Evolutionary conservation across 352 stramenopile species (phyloP).

Genomic region (Globisporangium mamillatum): DNA sequence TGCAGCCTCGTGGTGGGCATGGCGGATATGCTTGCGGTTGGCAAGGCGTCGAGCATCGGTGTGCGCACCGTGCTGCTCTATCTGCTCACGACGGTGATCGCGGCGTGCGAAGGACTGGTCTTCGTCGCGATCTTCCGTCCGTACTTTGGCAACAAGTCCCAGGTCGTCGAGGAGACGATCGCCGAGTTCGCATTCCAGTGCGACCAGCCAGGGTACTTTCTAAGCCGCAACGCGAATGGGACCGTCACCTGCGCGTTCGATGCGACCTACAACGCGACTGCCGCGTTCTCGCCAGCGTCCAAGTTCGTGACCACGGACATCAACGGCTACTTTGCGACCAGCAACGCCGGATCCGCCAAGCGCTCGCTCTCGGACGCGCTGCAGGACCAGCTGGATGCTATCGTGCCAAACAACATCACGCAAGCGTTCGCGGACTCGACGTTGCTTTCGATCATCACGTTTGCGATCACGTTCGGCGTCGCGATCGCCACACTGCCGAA

Average conservation of each 20-base stretch:
- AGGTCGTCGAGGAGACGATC: slow-evolving; percentile 4
- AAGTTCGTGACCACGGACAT: slow-evolving; percentile 33
- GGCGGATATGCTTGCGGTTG: slow-evolving; percentile 35
- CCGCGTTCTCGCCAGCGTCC: slow-evolving; percentile 14
- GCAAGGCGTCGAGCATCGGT: slow-evolving; percentile 35
- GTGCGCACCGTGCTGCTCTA: slow-evolving; percentile 30
- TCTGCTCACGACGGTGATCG: slow-evolving; percentile 30
- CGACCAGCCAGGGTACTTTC: slow-evolving; percentile 20
- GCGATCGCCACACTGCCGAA: slow-evolving; percentile 17
- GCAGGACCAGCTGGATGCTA: slow-evolving; percentile 27
- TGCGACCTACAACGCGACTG: slow-evolving; percentile 21
- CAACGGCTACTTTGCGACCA: slow-evolving; percentile 27
- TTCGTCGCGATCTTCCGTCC: slow-evolving; percentile 34
- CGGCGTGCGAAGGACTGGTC: slow-evolving; percentile 28
- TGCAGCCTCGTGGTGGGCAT: slow-evolving; percentile 41
- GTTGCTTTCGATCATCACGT: slow-evolving; percentile 48
- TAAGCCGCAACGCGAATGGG: slow-evolving; percentile 12
- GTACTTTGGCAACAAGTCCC: slow-evolving; percentile 24
- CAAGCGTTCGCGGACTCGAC: slow-evolving; percentile 30
- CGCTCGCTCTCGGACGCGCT: slow-evolving; percentile 27
- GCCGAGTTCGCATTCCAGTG: slow-evolving; percentile 21
- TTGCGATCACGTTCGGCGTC: slow-evolving; percentile 40
- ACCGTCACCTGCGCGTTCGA: slow-evolving; percentile 16
- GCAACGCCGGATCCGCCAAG: slow-evolving; percentile 7
- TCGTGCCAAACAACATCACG: slow-evolving; percentile 47